Base-by-base conservation (phyloP, 768 basidiomycete species). In the Cubamyces lactineus region DNA sequence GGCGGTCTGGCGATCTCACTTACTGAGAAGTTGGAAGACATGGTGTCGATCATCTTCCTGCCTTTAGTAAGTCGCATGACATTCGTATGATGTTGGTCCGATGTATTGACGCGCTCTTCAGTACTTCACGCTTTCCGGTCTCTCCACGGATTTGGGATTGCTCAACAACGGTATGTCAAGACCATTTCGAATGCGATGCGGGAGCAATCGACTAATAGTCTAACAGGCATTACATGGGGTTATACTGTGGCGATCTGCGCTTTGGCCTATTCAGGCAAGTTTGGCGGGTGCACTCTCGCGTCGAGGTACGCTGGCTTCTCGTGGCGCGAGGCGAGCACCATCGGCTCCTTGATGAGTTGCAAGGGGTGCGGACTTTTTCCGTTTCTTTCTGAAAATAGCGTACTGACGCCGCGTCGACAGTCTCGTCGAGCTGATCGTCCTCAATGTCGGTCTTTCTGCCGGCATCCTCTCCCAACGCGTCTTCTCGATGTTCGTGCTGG, bases 1-100 rank as follows among this genome's bases (percentile, higher is more conserved):
- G 92, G 92, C 2, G 90, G 90, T 2, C 86, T 99, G 39, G 86
- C 90, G 0, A 92, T 95, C 53, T 80, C 87, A 0, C 77, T 98
- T n/a, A 94, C 92, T 0, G 93, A 96, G 68, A 98, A 96, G 70
- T 77, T 98, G n/a, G 97, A 99, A 76, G 96, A 98, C 75, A 87
- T 96, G 83, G 91, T 96, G 2, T 77, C 91, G 0, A 88, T 96
- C 61, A 86, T 96, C 46, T 96, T 97, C 76, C 76, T 97, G 13
- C 95, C 95, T 3, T 77, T 96, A 53, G 91, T 92, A 70, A 63
- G 80, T 73, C 11, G 11, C 24, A 19, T 12, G 12, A 45, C 26
- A 17, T 53, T 39, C 17, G 28, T 38, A 23, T 24, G 12, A 42
- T 53, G 28, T 28, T 24, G 21, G 7, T 17, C 51, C 48, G 30